Evolutionary conservation across 1,284 basidiomycete species (phyloP), one percentile per base, ranked within the genome.

Genomic region (Gymnopus androsaceus): DNA sequence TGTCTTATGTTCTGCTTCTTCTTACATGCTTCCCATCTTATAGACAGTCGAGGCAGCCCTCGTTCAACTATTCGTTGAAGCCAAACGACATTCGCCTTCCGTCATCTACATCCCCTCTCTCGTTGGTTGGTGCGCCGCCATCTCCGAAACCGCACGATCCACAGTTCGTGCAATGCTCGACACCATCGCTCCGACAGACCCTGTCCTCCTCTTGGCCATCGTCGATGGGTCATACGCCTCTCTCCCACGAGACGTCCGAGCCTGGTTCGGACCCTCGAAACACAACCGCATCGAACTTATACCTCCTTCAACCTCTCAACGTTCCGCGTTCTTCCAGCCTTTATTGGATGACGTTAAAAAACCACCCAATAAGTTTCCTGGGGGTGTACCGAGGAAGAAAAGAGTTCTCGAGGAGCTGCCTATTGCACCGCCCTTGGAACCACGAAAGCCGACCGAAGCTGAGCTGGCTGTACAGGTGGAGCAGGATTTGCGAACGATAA

Each of bases 41-140:
- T 61, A 95, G 91, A 94, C 94, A 3, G 77, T 88, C 3, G 97
- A 99, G 73, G 92, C 96, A 1, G 88, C 92, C 2, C 88, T 98
- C 55, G 93, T 98, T 1, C 96, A 98, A 64, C 81, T 98, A n/a
- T 98, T 99, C 65, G 84, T 95, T 17, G 97, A 99, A 70, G 97
- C 97, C 0, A 98, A 98, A 70, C 87, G 97, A 28, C 94, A 98
- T 69, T 95, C 98, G 65, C 97, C 97, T 0, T 95, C 94, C 0
- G 88, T 99, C 40, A 82, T 99, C 48, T 99, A 95, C 72, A 94
- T 99, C 45, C 97, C 96, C 0, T 92, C 93, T 0, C 79, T 99
- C 1, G 70, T 86, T 1, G 85, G 90, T 6, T 99, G 96, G 95
- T 90, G 90, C 52, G 76, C 85, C 1, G 87, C 94, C 1, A 82